Percentiles rank a stretch among this genome's conserved stretches.
Conservation (phyloP, 495 filamentous ascomycete species). For the Viridothelium virens region DNA sequence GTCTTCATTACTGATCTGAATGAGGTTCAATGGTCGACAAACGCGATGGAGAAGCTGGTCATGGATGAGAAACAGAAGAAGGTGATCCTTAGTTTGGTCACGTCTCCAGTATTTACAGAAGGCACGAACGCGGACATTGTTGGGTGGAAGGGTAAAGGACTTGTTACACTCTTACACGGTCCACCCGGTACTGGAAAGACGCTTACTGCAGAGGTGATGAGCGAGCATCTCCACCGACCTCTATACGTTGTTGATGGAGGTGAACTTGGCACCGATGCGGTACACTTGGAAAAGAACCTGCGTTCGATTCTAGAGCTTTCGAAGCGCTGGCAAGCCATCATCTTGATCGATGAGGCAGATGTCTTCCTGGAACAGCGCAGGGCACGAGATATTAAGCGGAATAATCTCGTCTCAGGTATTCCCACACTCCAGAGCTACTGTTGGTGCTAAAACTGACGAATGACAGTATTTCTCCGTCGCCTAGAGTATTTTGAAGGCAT, state of each 20-base stretch:
- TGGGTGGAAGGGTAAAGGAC: slow-evolving; percentile 63
- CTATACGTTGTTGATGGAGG: slow-evolving; percentile 75
- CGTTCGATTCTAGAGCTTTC: slow-evolving; percentile 76
- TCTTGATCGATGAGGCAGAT: slow-evolving; percentile 41
- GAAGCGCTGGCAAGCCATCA: slow-evolving; percentile 67
- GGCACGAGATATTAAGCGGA: slow-evolving; percentile 35
- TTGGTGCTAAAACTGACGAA: not conserved
- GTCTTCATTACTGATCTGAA: slow-evolving; percentile 76
- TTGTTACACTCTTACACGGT: slow-evolving; percentile 67
- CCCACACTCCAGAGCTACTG: not conserved
- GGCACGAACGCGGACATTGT: slow-evolving; percentile 76
- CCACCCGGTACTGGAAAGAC: slow-evolving; percentile 72
- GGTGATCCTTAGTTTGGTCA: slow-evolving; percentile 68
- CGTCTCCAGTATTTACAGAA: slow-evolving; percentile 68
- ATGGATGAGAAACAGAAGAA: slow-evolving; percentile 66
- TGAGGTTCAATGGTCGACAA: slow-evolving; percentile 71
- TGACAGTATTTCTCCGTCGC: slow-evolving; percentile 34
- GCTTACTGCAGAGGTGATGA: slow-evolving; percentile 75
- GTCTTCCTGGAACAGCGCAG: slow-evolving; percentile 37
- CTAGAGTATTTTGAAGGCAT: slow-evolving; percentile 68
- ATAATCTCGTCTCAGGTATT: slow-evolving; percentile 32
- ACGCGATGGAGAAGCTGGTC: slow-evolving; percentile 67
- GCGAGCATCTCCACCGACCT: slow-evolving; percentile 68
- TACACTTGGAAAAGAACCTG: slow-evolving; percentile 63
- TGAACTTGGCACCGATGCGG: slow-evolving; percentile 68